Base-by-base conservation (phyloP, 2,329 filamentous ascomycete genomes). In the Bimuria novae-zelandiae region DNA sequence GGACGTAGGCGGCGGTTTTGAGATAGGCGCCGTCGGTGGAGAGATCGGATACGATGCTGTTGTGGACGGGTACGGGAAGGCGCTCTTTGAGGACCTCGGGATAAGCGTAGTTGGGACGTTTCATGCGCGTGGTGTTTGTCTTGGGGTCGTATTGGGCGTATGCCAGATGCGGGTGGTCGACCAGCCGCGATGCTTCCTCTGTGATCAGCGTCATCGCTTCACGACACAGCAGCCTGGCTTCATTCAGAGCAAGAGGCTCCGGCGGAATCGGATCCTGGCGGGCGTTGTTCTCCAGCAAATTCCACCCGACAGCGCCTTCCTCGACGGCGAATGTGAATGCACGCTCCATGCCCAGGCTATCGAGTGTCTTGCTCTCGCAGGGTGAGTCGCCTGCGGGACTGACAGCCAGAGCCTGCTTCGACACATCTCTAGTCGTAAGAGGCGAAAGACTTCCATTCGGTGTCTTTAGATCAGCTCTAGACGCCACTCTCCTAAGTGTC, bases 191-290 rank as follows among this genome's bases (percentile, higher is more conserved):
- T 10, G 66, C 66, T 53, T 70, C 65, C 50, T 70, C 64, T 5
- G 62, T 69, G 44, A 70, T 69, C 41, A 70, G 45, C 2, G 67
- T 70, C 64, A 70, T 67, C 1, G 67, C 65, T 46, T 68, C 63
- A 19, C 67, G 52, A 47, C 65, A 70, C 2, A 68, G 54, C 36
- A 70, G 36, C 1, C 62, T 42, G 14, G 67, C 65, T 48, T 70
- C 65, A 43, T 68, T 68, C 40, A 70, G 50, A 3, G 59, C 64
- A 2, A 64, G 52, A 5, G 64, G 59, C 32, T 70, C 67, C 5
- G 67, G 59, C 6, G 64, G 60, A 33, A 69, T 67, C 1, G 64
- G 57, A 35, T 65, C 65, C 3, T 51, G 49, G 3, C 53, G 50
- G 17, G 39, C 43, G 40, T 69, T 68, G 40, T 59, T 62, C 45